Percentiles rank a stretch among this genome's conserved stretches.
Evolutionary conservation across 228 moss, liverwort and hornwort species (phyloP).

Genomic region (Sphagnum fallax): DNA sequence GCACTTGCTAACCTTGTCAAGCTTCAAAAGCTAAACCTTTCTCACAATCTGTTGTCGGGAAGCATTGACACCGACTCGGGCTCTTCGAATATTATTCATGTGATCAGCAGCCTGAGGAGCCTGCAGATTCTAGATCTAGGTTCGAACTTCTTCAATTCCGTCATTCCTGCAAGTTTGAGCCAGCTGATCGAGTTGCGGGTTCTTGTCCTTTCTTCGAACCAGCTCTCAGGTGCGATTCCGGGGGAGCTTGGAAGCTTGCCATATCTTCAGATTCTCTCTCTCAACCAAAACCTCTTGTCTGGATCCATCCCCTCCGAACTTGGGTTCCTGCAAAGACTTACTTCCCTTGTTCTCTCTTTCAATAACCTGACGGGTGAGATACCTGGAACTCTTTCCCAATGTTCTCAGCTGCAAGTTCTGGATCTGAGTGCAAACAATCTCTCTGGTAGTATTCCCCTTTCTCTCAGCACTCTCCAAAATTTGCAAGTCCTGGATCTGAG

Average conservation of each 20-base stretch:
- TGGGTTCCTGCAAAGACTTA: conserved; percentile 28
- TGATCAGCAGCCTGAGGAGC: conserved; percentile 21
- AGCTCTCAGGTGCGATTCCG: conserved; percentile 41
- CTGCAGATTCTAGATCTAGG: conserved; percentile 52
- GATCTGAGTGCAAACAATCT: conserved; percentile 51
- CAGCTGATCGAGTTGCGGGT: conserved; percentile 40
- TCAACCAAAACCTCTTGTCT: conserved; percentile 40
- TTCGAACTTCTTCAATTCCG: conserved; percentile 34
- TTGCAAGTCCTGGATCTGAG: conserved; percentile 65
- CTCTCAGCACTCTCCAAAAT: conserved; percentile 50
- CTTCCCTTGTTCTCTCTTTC: conserved; percentile 29
- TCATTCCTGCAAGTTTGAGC: conserved; percentile 30
- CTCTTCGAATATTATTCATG: too few relatives aligned
- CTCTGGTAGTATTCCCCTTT: conserved; percentile 38
- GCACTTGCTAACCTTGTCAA: conserved; percentile 24
- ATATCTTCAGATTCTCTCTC: conserved; percentile 38
- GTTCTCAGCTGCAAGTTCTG: conserved; percentile 43
- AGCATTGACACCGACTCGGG: conserved; percentile 19
- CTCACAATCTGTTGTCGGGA: conserved; percentile 48
- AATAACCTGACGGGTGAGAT: conserved; percentile 51
- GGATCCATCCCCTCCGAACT: conserved; percentile 44
- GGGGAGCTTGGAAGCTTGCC: conserved; percentile 25
- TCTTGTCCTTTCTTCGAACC: conserved; percentile 48
- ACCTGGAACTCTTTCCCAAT: conserved; percentile 40
- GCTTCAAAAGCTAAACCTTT: conserved; percentile 59